These are phyloP conservation scores for Bothriochloa decipiens DNA, from an alignment of 176 grass and related monocot species.

Conservation along the genomic window DNA sequence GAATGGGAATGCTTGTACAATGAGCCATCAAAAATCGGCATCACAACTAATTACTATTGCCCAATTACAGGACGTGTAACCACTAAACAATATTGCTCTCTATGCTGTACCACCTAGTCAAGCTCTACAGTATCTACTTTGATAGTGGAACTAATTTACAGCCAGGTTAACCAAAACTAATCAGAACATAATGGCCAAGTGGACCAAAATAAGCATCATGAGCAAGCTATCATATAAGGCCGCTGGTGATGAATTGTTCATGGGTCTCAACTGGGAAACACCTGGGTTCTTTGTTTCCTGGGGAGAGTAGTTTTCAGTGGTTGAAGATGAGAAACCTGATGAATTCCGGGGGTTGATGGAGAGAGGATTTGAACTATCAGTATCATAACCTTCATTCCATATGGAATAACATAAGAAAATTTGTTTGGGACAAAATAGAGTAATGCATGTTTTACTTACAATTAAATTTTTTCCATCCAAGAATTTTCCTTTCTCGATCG, in stretches of 20 bases:
- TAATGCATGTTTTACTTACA: conserved; percentile 48
- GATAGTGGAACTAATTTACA: conserved; percentile 31
- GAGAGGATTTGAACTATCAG: conserved; percentile 58
- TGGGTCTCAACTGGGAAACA: conserved; percentile 53
- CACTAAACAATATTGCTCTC: conserved; percentile 1
- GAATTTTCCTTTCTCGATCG: conserved; percentile 70
- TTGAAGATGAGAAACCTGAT: conserved; percentile 39
- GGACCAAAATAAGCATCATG: conserved; percentile 42
- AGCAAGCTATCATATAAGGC: conserved; percentile 14
- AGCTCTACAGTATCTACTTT: conserved; percentile 29
- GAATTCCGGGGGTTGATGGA: conserved; percentile 58
- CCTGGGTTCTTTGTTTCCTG: conserved; percentile 56
- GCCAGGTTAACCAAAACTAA: conserved; percentile 14
- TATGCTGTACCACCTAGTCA: conserved; percentile 39
- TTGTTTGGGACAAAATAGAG: background rate
- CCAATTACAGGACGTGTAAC: conserved; percentile 36
- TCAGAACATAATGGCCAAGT: conserved; percentile 40
- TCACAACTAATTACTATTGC: conserved; percentile 29
- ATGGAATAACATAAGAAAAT: background rate
- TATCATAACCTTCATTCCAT: conserved; percentile 57
- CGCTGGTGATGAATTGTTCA: conserved; percentile 35
- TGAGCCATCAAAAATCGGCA: conserved; percentile 43
- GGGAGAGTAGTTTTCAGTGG: conserved; percentile 58
- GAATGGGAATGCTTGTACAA: background rate
- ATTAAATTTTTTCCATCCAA: conserved; percentile 86